Evolutionary conservation across 148 eudicot species (phyloP).

Genomic region (Amaranthus hypochondriacus): DNA sequence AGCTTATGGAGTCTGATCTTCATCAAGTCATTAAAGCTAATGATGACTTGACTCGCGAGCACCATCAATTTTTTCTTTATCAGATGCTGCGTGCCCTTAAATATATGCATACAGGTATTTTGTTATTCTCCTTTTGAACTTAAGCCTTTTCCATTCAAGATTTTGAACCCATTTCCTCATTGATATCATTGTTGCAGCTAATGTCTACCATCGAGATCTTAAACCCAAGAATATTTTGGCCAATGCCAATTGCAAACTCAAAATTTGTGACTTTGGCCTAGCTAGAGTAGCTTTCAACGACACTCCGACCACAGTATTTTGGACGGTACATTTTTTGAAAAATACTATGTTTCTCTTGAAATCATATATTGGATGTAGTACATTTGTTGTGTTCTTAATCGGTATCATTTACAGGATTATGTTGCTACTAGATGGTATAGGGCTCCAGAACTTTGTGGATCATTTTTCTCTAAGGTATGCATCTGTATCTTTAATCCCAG

Average conservation of each 20-base stretch:
- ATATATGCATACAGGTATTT: conserved; percentile 84
- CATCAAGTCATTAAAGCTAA: conserved; percentile 89
- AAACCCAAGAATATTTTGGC: conserved; percentile 93
- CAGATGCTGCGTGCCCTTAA: conserved; percentile 88
- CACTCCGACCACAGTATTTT: conserved; percentile 69
- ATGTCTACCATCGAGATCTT: conserved; percentile 91
- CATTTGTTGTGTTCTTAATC: conserved; percentile 9
- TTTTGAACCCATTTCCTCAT: background rate
- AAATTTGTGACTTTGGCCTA: conserved; percentile 89
- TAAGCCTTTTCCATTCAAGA: background rate
- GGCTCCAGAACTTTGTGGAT: conserved; percentile 97
- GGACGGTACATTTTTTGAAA: conserved; percentile 55
- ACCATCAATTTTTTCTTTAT: conserved; percentile 83
- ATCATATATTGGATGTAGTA: background rate
- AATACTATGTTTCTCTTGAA: background rate
- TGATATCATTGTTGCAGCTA: conserved; percentile 50
- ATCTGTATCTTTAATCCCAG: background rate
- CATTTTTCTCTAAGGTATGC: conserved; percentile 59
- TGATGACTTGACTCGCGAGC: conserved; percentile 85
- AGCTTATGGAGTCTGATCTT: conserved; percentile 92
- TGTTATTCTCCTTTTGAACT: background rate
- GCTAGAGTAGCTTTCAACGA: conserved; percentile 93
- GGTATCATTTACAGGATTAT: conserved; percentile 53
- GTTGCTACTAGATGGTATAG: conserved; percentile 98
- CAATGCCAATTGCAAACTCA: conserved; percentile 89